phyloP scores from a whole-genome alignment of 345 rosid genomes.

The Durio zibethinus region DNA sequence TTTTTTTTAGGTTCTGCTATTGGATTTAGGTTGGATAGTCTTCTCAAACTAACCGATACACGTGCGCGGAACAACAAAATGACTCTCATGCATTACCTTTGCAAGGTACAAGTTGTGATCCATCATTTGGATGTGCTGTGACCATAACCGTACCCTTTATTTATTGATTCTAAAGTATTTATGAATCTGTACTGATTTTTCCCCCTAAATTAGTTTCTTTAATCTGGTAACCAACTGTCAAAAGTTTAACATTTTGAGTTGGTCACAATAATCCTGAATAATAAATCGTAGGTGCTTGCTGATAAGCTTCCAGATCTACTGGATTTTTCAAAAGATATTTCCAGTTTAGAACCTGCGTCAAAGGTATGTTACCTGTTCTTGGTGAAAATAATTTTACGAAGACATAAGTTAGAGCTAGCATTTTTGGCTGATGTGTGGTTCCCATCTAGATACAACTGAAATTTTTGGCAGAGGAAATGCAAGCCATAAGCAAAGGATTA shows the following conservation, averaged over 20 bases:
- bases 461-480: conserved; percentile 96
- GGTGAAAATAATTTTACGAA: background rate
- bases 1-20: conserved; percentile 67
- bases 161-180: background rate
- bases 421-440: background rate
- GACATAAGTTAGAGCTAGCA: background rate
- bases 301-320: conserved; percentile 82
- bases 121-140: background rate
- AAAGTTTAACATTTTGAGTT: background rate
- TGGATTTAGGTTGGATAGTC: conserved; percentile 91
- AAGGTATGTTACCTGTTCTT: background rate
- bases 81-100: conserved; percentile 97
- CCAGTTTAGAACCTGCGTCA: conserved; percentile 68
- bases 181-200: background rate
- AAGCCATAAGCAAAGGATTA: conserved; percentile 92
- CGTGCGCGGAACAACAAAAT: conserved; percentile 83
- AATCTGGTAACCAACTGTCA: background rate
- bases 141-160: background rate
- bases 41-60: conserved; percentile 89
- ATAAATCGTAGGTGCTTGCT: conserved; percentile 63
- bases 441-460: conserved; percentile 75
- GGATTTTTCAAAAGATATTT: conserved; percentile 68
- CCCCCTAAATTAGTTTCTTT: background rate
- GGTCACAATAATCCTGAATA: conserved; percentile 17
- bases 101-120: conserved; percentile 59